Evolutionary conservation across 139 green algal genomes (phyloP), one percentile per base, ranked within the genome.

Genomic region (Pseudopediastrum boryanum): DNA sequence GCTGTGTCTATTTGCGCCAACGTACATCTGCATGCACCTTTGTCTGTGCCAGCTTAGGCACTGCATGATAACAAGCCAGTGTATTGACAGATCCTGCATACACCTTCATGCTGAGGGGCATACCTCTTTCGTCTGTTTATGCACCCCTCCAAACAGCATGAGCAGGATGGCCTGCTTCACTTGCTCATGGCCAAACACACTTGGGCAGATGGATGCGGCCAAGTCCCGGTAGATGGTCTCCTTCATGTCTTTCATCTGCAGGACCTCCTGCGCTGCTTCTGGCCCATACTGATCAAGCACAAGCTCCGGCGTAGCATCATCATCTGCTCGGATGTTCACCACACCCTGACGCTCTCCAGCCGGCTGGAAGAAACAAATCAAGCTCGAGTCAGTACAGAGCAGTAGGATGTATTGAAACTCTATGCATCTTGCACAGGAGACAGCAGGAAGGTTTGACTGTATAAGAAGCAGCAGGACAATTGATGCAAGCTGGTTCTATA

Each of bases 91-190:
- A n/a, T n/a, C n/a, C n/a, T n/a, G n/a, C n/a, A n/a, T n/a, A n/a
- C n/a, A n/a, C n/a, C n/a, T n/a, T n/a, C n/a, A n/a, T n/a, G n/a
- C n/a, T n/a, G n/a, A n/a, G n/a, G 16, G 54, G 2, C 83, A 0
- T 77, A 94, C 90, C 88, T 95, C 92, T 0, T 44, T 54, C 0
- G 96, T 98, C 23, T 50, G 39, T 82, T 98, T 98, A 84, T 95
- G 91, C 72, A 98, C 88, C 44, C 95, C 95, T 10, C 95, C 94
- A 77, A 98, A 84, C 65, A 98, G 90, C 94, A 97, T 97, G 27
- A 98, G 90, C 83, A 98, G 89, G 56, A 98, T 84, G 8, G 94
- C 93, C 66, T 93, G 87, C 88, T 98, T 98, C 38, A 98, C 90
- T 66, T 90, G 86, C 33, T 89, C 84, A 72, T 94, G 89, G 39